Conservation (phyloP, 2,329 filamentous ascomycete species). For the Talaromyces albobiverticillius region DNA sequence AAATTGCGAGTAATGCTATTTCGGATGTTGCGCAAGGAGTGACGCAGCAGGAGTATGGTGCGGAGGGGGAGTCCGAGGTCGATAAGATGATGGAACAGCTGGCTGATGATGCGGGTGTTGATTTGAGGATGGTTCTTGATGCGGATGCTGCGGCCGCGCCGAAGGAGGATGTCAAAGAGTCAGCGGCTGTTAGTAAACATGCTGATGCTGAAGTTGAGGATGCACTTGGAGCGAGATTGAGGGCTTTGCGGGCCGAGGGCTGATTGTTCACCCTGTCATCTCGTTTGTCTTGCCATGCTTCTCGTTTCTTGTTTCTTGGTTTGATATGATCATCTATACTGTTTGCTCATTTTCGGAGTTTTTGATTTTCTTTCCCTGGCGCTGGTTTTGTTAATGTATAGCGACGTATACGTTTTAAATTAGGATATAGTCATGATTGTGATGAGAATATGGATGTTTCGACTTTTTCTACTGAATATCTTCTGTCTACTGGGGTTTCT, state of each 20-base stretch:
- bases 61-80: constrained; percentile 41
- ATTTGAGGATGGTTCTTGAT: constrained; percentile 39
- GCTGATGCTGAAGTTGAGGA: constrained; percentile 40
- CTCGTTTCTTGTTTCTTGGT: not conserved
- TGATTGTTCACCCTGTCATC: too few species aligned
- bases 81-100: constrained; percentile 44
- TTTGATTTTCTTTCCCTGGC: not conserved
- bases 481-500: too few species aligned
- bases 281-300: too few species aligned
- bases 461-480: too few species aligned
- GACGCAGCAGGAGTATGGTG: constrained; percentile 44
- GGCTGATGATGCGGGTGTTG: constrained; percentile 43
- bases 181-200: constrained; percentile 22
- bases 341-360: constrained; percentile 1
- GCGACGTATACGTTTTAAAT: not conserved
- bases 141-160: constrained; percentile 36
- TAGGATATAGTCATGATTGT: not conserved
- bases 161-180: constrained; percentile 40
- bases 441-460: not conserved
- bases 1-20: constrained; percentile 41
- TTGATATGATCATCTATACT: not conserved
- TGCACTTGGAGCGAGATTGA: constrained; percentile 39
- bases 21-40: constrained; percentile 41
- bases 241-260: constrained; percentile 38
- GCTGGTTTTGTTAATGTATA: not conserved